These are phyloP conservation scores for Penicillium paxilli DNA, from an alignment of 495 filamentous ascomycete genomes.

Conservation along the genomic window DNA sequence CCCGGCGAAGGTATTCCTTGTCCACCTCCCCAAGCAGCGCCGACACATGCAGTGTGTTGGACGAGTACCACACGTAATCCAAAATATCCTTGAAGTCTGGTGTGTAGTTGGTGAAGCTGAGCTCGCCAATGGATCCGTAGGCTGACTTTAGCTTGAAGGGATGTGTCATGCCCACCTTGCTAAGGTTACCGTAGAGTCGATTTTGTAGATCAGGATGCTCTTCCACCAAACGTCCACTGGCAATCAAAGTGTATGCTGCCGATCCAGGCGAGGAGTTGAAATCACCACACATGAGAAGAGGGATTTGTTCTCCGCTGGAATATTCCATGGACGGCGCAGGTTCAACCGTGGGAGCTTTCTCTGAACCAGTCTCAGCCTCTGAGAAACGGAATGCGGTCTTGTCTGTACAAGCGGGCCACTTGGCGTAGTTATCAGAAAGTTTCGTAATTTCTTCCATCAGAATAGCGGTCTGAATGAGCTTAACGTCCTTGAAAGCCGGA, in stretches of 20 bases:
- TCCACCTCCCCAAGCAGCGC: slow-evolving; percentile 89
- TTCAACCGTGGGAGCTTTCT: slow-evolving; percentile 49
- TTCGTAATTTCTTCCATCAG: slow-evolving; percentile 86
- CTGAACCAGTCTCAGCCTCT: slow-evolving; percentile 56
- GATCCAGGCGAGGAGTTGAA: slow-evolving; percentile 88
- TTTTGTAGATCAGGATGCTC: slow-evolving; percentile 75
- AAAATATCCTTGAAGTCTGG: slow-evolving; percentile 86
- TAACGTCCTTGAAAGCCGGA: slow-evolving; percentile 84
- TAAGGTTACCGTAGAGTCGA: slow-evolving; percentile 85
- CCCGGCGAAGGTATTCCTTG: slow-evolving; percentile 80
- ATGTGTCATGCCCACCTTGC: slow-evolving; percentile 84
- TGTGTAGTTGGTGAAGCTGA: slow-evolving; percentile 95
- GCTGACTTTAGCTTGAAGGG: slow-evolving; percentile 91
- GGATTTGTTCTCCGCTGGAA: slow-evolving; percentile 79
- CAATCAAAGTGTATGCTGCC: slow-evolving; percentile 84
- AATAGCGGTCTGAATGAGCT: slow-evolving; percentile 91
- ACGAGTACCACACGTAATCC: slow-evolving; percentile 97
- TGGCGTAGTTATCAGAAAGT: slow-evolving; percentile 78
- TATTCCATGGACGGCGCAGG: slow-evolving; percentile 75
- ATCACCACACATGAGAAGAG: slow-evolving; percentile 88
- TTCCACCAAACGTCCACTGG: slow-evolving; percentile 67
- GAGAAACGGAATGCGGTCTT: slow-evolving; percentile 72
- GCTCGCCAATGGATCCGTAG: slow-evolving; percentile 73
- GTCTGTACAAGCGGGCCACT: slow-evolving; percentile 72
- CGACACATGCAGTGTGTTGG: slow-evolving; percentile 84